Evolutionary conservation across 805 yeast species (phyloP).

Genomic region (Saturnispora mendoncae): DNA sequence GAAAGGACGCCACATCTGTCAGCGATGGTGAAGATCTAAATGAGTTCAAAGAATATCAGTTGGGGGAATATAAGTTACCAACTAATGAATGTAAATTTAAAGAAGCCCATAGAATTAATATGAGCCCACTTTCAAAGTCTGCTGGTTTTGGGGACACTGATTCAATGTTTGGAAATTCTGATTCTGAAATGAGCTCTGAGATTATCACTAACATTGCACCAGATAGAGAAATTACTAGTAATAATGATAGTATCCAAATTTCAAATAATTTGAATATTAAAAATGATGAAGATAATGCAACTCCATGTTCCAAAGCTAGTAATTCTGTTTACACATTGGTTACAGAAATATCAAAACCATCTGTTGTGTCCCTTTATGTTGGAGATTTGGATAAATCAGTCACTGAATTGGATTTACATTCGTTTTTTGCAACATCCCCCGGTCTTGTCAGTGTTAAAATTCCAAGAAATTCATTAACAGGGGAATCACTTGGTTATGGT

Average conservation of each 20-base stretch:
- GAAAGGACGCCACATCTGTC: background rate
- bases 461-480: conserved; percentile 45
- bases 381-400: conserved; percentile 50
- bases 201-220: conserved; percentile 5
- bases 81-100: background rate
- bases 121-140: conserved; percentile 6
- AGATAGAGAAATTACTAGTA: background rate
- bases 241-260: background rate
- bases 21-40: conserved; percentile 13
- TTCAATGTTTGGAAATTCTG: conserved; percentile 1
- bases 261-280: background rate
- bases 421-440: conserved; percentile 35
- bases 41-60: background rate
- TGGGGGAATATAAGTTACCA: no score
- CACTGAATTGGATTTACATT: conserved; percentile 39
- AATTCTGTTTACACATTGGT: background rate
- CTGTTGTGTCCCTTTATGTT: conserved; percentile 39
- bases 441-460: conserved; percentile 52
- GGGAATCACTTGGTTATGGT: conserved; percentile 60
- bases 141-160: background rate
- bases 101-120: conserved; percentile 1
- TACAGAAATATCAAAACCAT: conserved; percentile 9
- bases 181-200: conserved; percentile 11
- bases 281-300: background rate
- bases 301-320: background rate